Base-by-base conservation (phyloP, 768 basidiomycete genomes). In the Terana coerulea region DNA sequence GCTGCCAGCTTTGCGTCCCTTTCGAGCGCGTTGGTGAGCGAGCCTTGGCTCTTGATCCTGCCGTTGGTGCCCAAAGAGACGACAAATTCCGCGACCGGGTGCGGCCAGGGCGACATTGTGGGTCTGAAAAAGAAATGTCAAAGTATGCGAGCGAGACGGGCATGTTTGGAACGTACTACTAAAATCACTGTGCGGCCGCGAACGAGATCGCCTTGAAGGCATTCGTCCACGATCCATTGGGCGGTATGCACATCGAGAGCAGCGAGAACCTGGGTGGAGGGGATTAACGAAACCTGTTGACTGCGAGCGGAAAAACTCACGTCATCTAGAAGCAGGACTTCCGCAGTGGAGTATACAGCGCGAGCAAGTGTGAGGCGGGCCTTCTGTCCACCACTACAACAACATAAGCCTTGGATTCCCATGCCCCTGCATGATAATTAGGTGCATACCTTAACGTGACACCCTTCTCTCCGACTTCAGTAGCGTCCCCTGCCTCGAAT, bases 281-380 rank as follows among this genome's bases (percentile, higher is more conserved):
- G 4, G 6, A 33, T 21, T 14, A 30, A 5, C 8, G 25, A 37
- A 22, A n/a, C 7, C 30, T 35, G 5, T 11, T 14, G 12, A 24
- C 2, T 2, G 29, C n/a, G 19, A 11, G 44, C 22, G 11, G 51
- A 33, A 19, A 12, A 2, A 26, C 62, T 52, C 36, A 88, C 79
- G 59, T 91, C 88, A 59, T 92, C 89, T 35, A 91, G 67, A 10
- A 92, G 65, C 11, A 92, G 60, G 24, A 84, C 79, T 14, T 78
- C 64, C 0, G 88, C 81, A 7, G 65, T 64, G 1, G 78, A 79
- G 63, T 85, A 85, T 1, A 84, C 68, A 0, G 82, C 80, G 5
- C 82, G 70, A 10, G 83, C 83, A n/a, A 82, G 67, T 1, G 78
- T 78, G 28, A 84, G 67, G 24, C 82, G 62, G 63, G 72, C 80